phyloP scores from a whole-genome alignment of 345 rosid genomes.

The Acer saccharum region DNA sequence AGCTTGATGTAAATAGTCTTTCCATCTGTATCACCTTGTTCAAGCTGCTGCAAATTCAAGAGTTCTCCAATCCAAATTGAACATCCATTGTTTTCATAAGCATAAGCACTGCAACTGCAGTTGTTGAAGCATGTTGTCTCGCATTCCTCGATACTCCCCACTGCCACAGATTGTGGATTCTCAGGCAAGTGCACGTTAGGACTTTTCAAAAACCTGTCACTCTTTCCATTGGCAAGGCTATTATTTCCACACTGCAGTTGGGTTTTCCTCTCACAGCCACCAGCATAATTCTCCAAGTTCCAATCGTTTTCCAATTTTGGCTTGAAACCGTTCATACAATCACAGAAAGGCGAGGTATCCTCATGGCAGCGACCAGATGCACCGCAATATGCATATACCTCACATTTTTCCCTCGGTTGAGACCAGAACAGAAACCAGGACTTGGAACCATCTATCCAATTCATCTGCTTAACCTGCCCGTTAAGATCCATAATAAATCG shows the following conservation, averaged over 20 bases:
- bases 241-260: not conserved
- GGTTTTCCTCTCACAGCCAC: slow-evolving; percentile 29
- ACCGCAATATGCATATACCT: slow-evolving; percentile 30
- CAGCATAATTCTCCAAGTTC: slow-evolving; percentile 19
- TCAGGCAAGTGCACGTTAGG: not conserved
- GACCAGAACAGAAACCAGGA: slow-evolving; percentile 29
- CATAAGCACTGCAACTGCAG: slow-evolving; percentile 39
- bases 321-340: slow-evolving; percentile 32
- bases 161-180: slow-evolving; percentile 1
- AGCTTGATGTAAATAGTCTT: slow-evolving; percentile 16
- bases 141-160: slow-evolving; percentile 19
- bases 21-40: not conserved
- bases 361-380: slow-evolving; percentile 25
- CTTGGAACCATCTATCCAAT: slow-evolving; percentile 4
- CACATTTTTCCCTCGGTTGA: slow-evolving; percentile 19
- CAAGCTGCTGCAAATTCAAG: not conserved
- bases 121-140: slow-evolving; percentile 25
- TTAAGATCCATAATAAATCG: slow-evolving; percentile 13
- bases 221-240: slow-evolving; percentile 2
- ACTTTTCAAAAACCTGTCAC: slow-evolving; percentile 12
- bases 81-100: slow-evolving; percentile 20
- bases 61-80: slow-evolving; percentile 18
- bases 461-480: slow-evolving; percentile 15
- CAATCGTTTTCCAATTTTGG: slow-evolving; percentile 24
- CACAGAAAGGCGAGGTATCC: slow-evolving; percentile 7